Base-by-base conservation (phyloP, 2,329 filamentous ascomycete species). In the Plenodomus tracheiphilus region DNA sequence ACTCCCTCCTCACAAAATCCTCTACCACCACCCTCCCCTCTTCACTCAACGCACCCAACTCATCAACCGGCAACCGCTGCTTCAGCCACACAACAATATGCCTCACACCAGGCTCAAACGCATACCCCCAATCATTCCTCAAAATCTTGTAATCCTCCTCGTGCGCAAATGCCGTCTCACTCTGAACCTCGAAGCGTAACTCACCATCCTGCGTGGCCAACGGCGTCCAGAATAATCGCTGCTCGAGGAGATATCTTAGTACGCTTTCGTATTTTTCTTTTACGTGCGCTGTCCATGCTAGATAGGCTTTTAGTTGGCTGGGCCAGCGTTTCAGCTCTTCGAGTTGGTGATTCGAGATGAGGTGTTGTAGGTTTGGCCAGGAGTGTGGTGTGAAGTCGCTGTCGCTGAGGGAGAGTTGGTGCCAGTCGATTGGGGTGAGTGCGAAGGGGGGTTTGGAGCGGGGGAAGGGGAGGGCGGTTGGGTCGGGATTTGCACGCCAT, bases 91-190 rank as follows among this genome's bases (percentile, higher is more conserved):
- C 83, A 11, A 69, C 64, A 43, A 86, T 66, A 62, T 86, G 84
- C 15, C 62, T 68, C 53, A 86, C 81, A 3, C 79, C 81, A 1
- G 73, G 62, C 1, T 71, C 77, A 16, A 85, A 59, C 3, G 81
- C 83, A 66, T 86, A 86, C 1, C 82, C 81, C 84, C 84, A 86
- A 66, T 86, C 84, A 59, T 86, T 86, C 37, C 73, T 72, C 39
- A 85, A 71, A 46, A 85, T 79, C 47, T 72, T 76, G 66, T 79
- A 85, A 66, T 86, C 83, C 28, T 66, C 61, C 9, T 72, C 55
- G 57, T 84, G 74, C 39, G 75, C 77, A 64, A 86, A 85, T 0
- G 83, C 82, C 3, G 67, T 72, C 10, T 71, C 58, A 51, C 80
- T 79, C 16, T 69, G 66, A 49, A 76, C 74, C 4, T 67, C 55